Evolutionary conservation across 139 green algal species (phyloP).

Genomic region (Volvox africanus): DNA sequence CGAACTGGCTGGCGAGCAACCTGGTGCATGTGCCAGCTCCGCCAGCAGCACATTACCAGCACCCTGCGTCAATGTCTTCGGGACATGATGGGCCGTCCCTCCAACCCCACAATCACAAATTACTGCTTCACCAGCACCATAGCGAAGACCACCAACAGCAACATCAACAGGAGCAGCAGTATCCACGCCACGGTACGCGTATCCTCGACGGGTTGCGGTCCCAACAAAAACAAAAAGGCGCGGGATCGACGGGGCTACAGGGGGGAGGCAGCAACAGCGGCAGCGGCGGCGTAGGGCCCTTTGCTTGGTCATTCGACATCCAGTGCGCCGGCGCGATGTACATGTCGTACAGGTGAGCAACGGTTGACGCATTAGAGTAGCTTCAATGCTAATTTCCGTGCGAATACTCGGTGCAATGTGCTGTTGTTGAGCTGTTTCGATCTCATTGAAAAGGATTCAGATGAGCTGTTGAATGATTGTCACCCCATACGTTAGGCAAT

Average conservation of each 20-base stretch:
- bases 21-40: conserved; percentile 47
- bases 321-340: conserved; percentile 77
- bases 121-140: neutral
- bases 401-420: too few species aligned
- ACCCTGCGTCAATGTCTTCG: neutral
- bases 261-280: neutral
- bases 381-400: too few species aligned
- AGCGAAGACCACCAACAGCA: neutral
- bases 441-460: too few species aligned
- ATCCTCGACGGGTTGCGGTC: too few species aligned
- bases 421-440: too few species aligned
- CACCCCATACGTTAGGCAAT: too few species aligned
- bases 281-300: neutral
- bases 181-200: neutral
- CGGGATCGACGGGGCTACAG: too few species aligned
- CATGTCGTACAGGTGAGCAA: conserved; percentile 73
- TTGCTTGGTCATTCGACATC: conserved; percentile 80
- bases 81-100: neutral
- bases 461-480: too few species aligned
- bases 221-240: too few species aligned
- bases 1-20: conserved; percentile 87
- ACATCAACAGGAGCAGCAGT: neutral
- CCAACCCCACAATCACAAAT: neutral
- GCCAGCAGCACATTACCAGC: neutral
- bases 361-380: neutral